Percentiles rank a stretch among this genome's conserved stretches.
These are phyloP conservation scores for Hymenoscyphus albidus DNA, from an alignment of 2,329 filamentous ascomycete genomes.

Conservation along the genomic window DNA sequence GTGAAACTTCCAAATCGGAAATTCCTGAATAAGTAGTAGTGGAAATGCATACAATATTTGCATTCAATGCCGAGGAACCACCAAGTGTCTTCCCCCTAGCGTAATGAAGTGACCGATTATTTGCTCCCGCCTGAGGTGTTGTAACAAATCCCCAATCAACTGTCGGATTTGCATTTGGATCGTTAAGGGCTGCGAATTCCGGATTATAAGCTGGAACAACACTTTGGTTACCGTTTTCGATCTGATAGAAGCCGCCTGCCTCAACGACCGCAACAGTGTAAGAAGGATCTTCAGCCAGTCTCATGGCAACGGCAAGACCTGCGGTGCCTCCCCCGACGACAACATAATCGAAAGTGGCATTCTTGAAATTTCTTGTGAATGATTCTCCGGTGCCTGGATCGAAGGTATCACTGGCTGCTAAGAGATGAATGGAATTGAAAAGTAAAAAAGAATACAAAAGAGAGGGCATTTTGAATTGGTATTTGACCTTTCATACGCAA, in stretches of 20 bases:
- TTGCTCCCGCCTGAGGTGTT: slow-evolving; percentile 15
- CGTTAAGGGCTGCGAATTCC: background rate
- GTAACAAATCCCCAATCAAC: slow-evolving; percentile 20
- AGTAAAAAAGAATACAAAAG: background rate
- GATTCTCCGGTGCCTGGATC: background rate
- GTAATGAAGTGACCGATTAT: slow-evolving; percentile 18
- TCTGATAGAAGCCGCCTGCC: slow-evolving; percentile 20
- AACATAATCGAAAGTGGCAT: slow-evolving; percentile 9
- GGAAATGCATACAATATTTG: background rate
- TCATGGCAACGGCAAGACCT: slow-evolving; percentile 14
- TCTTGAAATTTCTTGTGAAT: background rate
- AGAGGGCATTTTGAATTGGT: background rate
- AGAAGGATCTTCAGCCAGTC: slow-evolving; percentile 12
- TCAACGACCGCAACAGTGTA: slow-evolving; percentile 20
- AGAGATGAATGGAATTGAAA: background rate
- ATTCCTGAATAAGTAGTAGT: background rate
- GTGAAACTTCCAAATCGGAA: background rate
- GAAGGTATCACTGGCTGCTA: background rate
- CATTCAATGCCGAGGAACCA: slow-evolving; percentile 19
- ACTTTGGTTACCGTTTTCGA: slow-evolving; percentile 14
- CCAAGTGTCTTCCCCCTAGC: slow-evolving; percentile 38
- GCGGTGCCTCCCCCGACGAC: slow-evolving; percentile 21
- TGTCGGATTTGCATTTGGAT: slow-evolving; percentile 3
- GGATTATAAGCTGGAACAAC: slow-evolving; percentile 4
- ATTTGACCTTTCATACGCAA: too few species aligned